A percentile compares a stretch with the other conserved stretches of the same genome.
Evolutionary conservation across 768 basidiomycete genomes (phyloP).

Genomic region (Holtermannia corniformis): DNA sequence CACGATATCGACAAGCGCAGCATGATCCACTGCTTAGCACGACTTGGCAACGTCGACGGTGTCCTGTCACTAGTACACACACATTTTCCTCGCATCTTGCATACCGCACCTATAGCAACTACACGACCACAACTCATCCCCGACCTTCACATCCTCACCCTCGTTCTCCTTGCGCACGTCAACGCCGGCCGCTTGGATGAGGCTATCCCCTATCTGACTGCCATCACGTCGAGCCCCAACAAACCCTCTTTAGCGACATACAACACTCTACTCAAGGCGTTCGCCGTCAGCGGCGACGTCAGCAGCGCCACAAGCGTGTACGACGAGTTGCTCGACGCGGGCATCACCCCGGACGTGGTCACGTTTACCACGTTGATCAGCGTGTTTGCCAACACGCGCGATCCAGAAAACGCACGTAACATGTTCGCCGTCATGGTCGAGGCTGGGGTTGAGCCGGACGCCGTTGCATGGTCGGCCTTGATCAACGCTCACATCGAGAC

Average conservation of each 20-base stretch:
- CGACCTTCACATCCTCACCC: not conserved
- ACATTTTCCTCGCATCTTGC: not conserved
- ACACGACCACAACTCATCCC: not conserved
- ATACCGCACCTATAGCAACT: slow-evolving; percentile 1
- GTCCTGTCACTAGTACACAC: not conserved
- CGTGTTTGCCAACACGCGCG: slow-evolving; percentile 55
- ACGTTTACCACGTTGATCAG: slow-evolving; percentile 61
- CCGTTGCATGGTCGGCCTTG: slow-evolving; percentile 47
- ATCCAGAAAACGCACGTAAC: slow-evolving; percentile 57
- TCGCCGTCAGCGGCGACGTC: slow-evolving; percentile 20
- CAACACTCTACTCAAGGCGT: slow-evolving; percentile 21
- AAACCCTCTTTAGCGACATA: slow-evolving; percentile 7
- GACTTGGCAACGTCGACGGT: not conserved
- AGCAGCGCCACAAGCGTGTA: slow-evolving; percentile 19
- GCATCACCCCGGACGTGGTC: slow-evolving; percentile 47
- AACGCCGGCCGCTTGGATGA: slow-evolving; percentile 17
- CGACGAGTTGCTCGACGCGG: slow-evolving; percentile 32
- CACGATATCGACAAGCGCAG: slow-evolving; percentile 1
- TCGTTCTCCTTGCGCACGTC: slow-evolving; percentile 18
- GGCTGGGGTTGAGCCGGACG: slow-evolving; percentile 21
- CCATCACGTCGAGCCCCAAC: slow-evolving; percentile 5
- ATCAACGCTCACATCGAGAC: slow-evolving; percentile 76
- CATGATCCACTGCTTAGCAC: slow-evolving; percentile 2
- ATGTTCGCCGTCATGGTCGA: slow-evolving; percentile 57
- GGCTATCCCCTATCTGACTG: slow-evolving; percentile 5